Evolutionary conservation across 805 yeast species (phyloP).

Genomic region (Brettanomyces anomalus): DNA sequence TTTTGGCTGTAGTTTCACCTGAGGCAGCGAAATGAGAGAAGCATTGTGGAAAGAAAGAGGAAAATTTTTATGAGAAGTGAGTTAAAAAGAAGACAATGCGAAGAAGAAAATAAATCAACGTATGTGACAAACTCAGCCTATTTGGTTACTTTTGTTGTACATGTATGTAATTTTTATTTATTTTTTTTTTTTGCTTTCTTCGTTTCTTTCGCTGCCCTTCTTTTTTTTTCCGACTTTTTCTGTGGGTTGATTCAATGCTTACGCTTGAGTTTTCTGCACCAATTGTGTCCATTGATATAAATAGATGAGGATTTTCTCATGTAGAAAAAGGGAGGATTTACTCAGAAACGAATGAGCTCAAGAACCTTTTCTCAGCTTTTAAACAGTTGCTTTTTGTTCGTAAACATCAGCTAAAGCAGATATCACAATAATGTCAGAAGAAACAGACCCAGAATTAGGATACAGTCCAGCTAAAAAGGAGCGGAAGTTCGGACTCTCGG

Average conservation of each 20-base stretch:
- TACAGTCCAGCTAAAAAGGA: constrained; percentile 30
- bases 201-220: background rate
- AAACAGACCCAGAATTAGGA: constrained; percentile 32
- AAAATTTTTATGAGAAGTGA: background rate
- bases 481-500: constrained; percentile 30
- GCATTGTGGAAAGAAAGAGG: background rate
- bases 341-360: too few relatives aligned
- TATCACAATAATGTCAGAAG: constrained; percentile 9
- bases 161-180: too few relatives aligned
- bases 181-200: too few relatives aligned
- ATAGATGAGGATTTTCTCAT: background rate
- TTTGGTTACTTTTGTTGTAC: too few relatives aligned
- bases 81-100: background rate
- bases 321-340: background rate
- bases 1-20: too few relatives aligned
- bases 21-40: too few relatives aligned
- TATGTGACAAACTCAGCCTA: too few relatives aligned
- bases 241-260: too few relatives aligned
- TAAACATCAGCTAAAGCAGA: background rate
- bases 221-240: too few relatives aligned
- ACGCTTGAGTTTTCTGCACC: too few relatives aligned
- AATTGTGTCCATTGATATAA: background rate
- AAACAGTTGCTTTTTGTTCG: background rate
- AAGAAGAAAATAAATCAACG: background rate
- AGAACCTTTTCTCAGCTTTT: too few relatives aligned